A percentile compares a stretch with the other conserved stretches of the same genome.
Conservation (phyloP, 768 basidiomycete genomes). For the Austroboletus eburneus region DNA sequence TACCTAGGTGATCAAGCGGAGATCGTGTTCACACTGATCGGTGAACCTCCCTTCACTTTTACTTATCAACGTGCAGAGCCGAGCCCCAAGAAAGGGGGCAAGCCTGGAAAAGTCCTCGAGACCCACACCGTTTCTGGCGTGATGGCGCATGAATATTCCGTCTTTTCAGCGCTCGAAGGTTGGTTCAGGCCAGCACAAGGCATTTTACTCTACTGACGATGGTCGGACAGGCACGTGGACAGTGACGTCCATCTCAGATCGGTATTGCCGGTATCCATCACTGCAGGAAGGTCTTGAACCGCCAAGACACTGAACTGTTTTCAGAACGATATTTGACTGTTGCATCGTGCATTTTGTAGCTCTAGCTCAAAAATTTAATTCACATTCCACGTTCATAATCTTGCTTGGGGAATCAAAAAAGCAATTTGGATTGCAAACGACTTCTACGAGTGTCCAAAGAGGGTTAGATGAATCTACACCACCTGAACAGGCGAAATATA, state of each 20-base stretch:
- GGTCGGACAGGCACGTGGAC: conserved; percentile 73
- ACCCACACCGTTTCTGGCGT: conserved; percentile 87
- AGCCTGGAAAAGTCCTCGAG: conserved; percentile 77
- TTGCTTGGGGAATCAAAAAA: background rate
- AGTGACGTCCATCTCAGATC: conserved; percentile 87
- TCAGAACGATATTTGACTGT: conserved; percentile 7
- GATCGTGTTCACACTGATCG: conserved; percentile 84
- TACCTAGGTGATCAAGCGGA: conserved; percentile 87
- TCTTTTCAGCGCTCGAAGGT: conserved; percentile 92
- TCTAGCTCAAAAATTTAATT: conserved; percentile 14
- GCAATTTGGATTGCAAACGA: conserved; percentile 2
- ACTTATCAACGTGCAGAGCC: conserved; percentile 86
- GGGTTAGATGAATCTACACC: conserved; percentile 40
- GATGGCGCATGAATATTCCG: conserved; percentile 72
- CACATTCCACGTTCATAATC: background rate
- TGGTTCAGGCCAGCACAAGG: conserved; percentile 16
- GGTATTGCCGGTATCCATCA: conserved; percentile 83
- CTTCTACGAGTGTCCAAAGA: background rate
- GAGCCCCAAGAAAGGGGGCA: conserved; percentile 60
- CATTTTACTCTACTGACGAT: conserved; percentile 2
- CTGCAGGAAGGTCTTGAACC: conserved; percentile 51
- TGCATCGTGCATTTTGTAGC: conserved; percentile 25
- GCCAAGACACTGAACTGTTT: conserved; percentile 18
- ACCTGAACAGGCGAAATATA: conserved; percentile 89
- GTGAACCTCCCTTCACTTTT: conserved; percentile 95